These are phyloP conservation scores for Solanum etuberosum DNA, from an alignment of 257 asterid species.

Conservation along the genomic window DNA sequence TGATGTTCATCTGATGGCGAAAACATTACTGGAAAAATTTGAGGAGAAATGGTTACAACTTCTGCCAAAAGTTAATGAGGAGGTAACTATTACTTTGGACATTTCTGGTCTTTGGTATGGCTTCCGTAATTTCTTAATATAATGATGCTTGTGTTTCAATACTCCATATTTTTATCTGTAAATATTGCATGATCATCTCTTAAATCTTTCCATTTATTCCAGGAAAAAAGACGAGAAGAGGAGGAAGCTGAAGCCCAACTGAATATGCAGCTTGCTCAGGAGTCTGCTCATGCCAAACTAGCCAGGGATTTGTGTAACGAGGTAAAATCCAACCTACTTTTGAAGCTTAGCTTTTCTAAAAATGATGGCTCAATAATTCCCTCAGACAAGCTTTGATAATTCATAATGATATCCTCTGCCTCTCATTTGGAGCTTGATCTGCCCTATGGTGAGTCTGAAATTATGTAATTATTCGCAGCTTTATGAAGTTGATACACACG, in stretches of 20 bases:
- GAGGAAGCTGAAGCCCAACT: constrained; percentile 73
- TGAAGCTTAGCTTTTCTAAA: neutral
- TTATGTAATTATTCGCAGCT: constrained; percentile 40
- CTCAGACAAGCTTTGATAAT: neutral
- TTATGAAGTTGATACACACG: constrained; percentile 42
- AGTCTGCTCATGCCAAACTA: constrained; percentile 59
- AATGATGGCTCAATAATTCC: neutral
- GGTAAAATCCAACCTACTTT: constrained; percentile 24
- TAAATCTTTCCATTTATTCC: constrained; percentile 10
- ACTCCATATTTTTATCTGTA: neutral
- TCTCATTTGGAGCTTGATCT: neutral
- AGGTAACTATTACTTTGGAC: constrained; percentile 36
- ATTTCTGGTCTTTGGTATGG: neutral
- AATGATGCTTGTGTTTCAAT: neutral
- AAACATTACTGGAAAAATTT: constrained; percentile 47
- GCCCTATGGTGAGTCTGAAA: neutral
- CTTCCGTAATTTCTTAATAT: neutral
- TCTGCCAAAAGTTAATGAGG: constrained; percentile 83
- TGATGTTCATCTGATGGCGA: constrained; percentile 79
- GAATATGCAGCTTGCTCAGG: constrained; percentile 48
- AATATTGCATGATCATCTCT: neutral
- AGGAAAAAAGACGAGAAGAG: constrained; percentile 69
- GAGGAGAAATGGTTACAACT: constrained; percentile 92
- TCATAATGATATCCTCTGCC: neutral
- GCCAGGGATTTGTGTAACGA: constrained; percentile 67